Percentiles rank a stretch among this genome's conserved stretches.
Conservation (phyloP, 441 rosid genomes). For the Francoa sonchifolia region DNA sequence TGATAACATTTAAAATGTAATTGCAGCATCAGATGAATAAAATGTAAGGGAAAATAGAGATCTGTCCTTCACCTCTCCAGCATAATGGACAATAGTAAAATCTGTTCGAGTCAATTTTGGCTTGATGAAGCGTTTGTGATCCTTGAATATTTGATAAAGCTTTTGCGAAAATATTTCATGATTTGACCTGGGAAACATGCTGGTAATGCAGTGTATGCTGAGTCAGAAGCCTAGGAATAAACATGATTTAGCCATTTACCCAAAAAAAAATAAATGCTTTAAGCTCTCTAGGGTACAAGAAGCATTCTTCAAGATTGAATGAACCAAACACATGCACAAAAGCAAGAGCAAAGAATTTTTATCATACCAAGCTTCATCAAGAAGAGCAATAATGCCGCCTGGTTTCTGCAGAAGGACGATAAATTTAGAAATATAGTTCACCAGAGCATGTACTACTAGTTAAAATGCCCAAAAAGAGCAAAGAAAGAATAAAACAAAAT, state of each 20-base stretch:
- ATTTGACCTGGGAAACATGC: conserved; percentile 69
- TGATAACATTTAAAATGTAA: conserved; percentile 3
- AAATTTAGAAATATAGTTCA: neutral
- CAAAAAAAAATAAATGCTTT: conserved; percentile 9
- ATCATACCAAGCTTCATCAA: conserved; percentile 69
- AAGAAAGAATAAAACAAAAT: no score
- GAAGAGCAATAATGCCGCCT: conserved; percentile 60
- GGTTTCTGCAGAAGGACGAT: conserved; percentile 45
- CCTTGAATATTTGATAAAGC: conserved; percentile 58
- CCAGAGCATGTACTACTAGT: no score
- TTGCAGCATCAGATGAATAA: conserved; percentile 7
- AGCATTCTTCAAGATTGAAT: no score
- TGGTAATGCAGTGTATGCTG: conserved; percentile 25
- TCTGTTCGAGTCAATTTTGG: conserved; percentile 58
- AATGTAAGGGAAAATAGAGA: no score
- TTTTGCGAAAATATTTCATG: conserved; percentile 63
- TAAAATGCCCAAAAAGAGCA: no score
- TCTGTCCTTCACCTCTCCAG: conserved; percentile 71
- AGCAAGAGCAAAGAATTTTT: neutral
- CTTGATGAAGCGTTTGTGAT: conserved; percentile 49
- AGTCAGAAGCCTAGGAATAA: no score
- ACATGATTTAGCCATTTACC: no score
- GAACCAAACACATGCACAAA: no score
- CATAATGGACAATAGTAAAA: conserved; percentile 58
- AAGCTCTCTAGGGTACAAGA: no score